These are phyloP conservation scores for Yarrowia sp. DNA, from an alignment of 805 yeast species.

Conservation along the genomic window DNA sequence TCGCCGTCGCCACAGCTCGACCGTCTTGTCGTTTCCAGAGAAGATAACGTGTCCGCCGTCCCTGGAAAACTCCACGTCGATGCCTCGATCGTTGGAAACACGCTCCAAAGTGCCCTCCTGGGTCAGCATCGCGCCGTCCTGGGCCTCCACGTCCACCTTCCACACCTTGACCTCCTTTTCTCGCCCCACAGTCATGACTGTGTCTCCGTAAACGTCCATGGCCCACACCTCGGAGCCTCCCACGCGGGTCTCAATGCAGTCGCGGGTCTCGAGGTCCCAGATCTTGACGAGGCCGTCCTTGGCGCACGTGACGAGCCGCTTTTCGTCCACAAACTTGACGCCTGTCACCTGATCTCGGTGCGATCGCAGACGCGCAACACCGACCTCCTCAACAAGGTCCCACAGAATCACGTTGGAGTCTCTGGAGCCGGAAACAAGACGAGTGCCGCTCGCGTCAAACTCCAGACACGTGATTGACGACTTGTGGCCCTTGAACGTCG, in stretches of 20 bases:
- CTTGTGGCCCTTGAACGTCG: constrained; percentile 88
- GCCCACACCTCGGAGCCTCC: constrained; percentile 97
- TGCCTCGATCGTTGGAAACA: constrained; percentile 50
- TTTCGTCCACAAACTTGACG: constrained; percentile 48
- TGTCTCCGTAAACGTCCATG: constrained; percentile 48
- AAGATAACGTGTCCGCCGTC: constrained; percentile 45
- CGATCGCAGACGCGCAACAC: constrained; percentile 79
- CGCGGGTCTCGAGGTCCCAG: constrained; percentile 89
- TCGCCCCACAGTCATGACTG: constrained; percentile 68
- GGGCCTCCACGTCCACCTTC: constrained; percentile 57
- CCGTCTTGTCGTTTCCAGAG: constrained; percentile 71
- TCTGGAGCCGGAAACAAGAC: constrained; percentile 79
- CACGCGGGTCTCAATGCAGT: constrained; percentile 90
- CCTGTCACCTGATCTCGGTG: constrained; percentile 90
- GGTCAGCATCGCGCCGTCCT: constrained; percentile 45
- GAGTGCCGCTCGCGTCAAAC: constrained; percentile 81
- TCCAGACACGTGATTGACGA: constrained; percentile 65
- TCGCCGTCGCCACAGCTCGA: constrained; percentile 78
- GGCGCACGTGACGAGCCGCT: constrained; percentile 60
- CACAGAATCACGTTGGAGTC: constrained; percentile 85
- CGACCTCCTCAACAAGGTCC: constrained; percentile 93
- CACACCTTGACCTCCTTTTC: constrained; percentile 83
- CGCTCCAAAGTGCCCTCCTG: constrained; percentile 47
- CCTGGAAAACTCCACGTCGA: constrained; percentile 55
- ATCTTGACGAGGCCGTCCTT: constrained; percentile 89